Evolutionary conservation across 2,329 filamentous ascomycete species (phyloP).

Genomic region (Exophiala sp.): DNA sequence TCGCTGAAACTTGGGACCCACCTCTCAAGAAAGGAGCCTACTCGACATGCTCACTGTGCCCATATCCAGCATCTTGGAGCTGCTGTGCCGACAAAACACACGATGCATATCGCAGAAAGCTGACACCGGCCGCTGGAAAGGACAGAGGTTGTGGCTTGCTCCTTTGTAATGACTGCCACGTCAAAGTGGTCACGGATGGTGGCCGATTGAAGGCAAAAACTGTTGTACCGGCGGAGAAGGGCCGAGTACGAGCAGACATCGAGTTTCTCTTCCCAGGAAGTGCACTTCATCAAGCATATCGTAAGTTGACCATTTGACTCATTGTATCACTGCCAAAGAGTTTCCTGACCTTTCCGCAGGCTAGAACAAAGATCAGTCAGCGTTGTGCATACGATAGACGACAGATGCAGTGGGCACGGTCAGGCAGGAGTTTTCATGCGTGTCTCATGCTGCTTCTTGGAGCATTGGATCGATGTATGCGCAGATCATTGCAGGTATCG

Average conservation of each 20-base stretch:
- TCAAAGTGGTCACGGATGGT: constrained; percentile 3
- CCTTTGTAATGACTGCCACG: constrained; percentile 18
- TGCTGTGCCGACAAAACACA: constrained; percentile 21
- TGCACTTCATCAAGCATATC: constrained; percentile 14
- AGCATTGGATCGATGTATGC: too few species aligned
- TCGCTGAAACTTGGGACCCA: not conserved
- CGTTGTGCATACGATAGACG: too few species aligned
- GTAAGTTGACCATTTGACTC: not conserved
- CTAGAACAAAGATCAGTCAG: not conserved
- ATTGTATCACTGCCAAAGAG: not conserved
- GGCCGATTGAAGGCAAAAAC: not conserved
- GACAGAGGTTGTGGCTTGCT: constrained; percentile 21
- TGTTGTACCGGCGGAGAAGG: not conserved
- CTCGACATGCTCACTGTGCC: constrained; percentile 22
- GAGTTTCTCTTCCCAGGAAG: constrained; percentile 24
- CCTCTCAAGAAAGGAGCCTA: constrained; percentile 5
- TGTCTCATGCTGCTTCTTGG: too few species aligned
- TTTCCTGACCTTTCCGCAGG: not conserved
- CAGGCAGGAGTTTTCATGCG: too few species aligned
- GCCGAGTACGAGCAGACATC: constrained; percentile 15
- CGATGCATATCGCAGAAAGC: constrained; percentile 4
- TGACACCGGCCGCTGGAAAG: constrained; percentile 2
- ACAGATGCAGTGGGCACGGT: too few species aligned
- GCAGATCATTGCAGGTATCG: too few species aligned
- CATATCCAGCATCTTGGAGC: constrained; percentile 17